These are phyloP conservation scores for Citrus reticulata DNA, from an alignment of 345 rosid species.

Conservation along the genomic window DNA sequence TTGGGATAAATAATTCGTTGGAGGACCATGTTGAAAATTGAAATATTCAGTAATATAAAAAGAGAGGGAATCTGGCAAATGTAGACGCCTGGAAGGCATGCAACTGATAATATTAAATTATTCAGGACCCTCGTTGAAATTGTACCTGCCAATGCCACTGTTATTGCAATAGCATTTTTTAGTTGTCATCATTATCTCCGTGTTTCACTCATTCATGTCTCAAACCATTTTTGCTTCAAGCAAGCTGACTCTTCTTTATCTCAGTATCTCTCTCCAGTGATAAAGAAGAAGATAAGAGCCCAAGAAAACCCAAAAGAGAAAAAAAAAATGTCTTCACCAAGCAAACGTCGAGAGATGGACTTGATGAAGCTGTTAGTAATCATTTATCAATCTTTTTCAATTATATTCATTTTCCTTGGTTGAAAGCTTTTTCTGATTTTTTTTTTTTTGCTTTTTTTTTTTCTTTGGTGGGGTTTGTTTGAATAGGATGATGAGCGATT, in stretches of 20 bases:
- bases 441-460: neutral
- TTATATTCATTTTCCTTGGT: slow-evolving; percentile 1
- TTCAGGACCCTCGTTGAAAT: neutral
- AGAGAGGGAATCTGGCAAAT: neutral
- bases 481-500: slow-evolving; percentile 73
- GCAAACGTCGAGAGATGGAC: slow-evolving; percentile 81
- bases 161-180: neutral
- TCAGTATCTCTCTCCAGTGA: too few relatives aligned
- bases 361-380: slow-evolving; percentile 59
- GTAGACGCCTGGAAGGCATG: neutral
- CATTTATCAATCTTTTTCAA: neutral
- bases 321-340: slow-evolving; percentile 58
- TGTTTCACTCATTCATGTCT: slow-evolving; percentile 1
- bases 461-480: slow-evolving; percentile 9
- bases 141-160: neutral
- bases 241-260: neutral
- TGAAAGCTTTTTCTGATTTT: neutral
- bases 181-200: neutral
- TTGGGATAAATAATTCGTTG: neutral
- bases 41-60: neutral
- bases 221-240: neutral
- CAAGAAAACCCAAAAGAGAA: too few relatives aligned
- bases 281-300: slow-evolving; percentile 12
- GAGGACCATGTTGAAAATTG: neutral
- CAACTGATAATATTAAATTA: slow-evolving; percentile 1